Percentiles rank a stretch among this genome's conserved stretches.
Conservation (phyloP, 345 rosid species). For the Pistacia vera region DNA sequence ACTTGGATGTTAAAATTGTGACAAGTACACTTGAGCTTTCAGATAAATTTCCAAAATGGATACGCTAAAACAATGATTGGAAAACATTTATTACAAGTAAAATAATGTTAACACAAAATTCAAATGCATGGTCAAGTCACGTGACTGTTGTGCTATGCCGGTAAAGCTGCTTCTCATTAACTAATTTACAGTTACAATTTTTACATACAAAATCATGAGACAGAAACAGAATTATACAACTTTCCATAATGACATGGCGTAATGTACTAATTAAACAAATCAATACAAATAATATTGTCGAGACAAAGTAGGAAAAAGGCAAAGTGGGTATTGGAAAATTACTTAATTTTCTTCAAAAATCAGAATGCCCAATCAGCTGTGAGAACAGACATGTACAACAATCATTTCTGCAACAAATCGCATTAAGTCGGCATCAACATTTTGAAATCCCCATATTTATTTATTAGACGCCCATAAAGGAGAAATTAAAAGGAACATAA, state of each 20-base stretch:
- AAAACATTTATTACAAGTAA: no score
- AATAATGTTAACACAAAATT: no score
- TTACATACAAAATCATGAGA: slow-evolving; percentile 50
- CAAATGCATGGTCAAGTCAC: no score
- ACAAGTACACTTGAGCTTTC: no score
- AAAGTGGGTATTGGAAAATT: slow-evolving; percentile 6
- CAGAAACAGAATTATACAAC: slow-evolving; percentile 34
- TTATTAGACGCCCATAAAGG: background rate
- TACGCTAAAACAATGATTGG: no score
- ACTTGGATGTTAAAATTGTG: no score
- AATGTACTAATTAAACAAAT: slow-evolving; percentile 2
- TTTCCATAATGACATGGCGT: slow-evolving; percentile 16
- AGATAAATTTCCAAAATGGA: no score
- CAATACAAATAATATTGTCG: slow-evolving; percentile 19
- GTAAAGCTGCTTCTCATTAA: slow-evolving; percentile 40
- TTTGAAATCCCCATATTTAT: background rate
- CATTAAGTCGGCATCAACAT: slow-evolving; percentile 6
- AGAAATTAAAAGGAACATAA: background rate
- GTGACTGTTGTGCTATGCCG: slow-evolving; percentile 1
- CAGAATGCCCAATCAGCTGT: slow-evolving; percentile 27
- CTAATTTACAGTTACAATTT: slow-evolving; percentile 37
- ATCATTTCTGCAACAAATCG: slow-evolving; percentile 38
- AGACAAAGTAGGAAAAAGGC: background rate
- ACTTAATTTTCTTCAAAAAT: slow-evolving; percentile 21
- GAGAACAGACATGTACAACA: slow-evolving; percentile 43